A percentile compares a stretch with the other conserved stretches of the same genome.
phyloP scores from a whole-genome alignment of 2,329 filamentous ascomycete species.

The Cladosporium velox region DNA sequence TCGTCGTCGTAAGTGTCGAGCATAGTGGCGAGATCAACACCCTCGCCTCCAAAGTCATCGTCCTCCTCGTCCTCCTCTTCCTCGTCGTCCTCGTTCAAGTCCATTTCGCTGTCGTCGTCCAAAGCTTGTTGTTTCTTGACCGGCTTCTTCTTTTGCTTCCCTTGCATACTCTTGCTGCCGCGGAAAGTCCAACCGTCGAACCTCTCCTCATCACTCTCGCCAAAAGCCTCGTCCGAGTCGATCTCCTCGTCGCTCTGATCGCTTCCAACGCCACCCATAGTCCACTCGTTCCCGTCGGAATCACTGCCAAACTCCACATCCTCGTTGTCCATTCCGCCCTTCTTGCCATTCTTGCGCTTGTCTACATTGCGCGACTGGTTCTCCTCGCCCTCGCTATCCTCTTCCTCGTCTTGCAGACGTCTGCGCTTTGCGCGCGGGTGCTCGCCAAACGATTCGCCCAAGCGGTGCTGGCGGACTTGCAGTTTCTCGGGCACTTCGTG shows the following conservation, averaged over 20 bases:
- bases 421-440: constrained; percentile 46
- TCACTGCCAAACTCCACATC: constrained; percentile 75
- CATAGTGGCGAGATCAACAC: constrained; percentile 63
- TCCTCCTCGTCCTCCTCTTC: constrained; percentile 54
- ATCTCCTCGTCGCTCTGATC: constrained; percentile 69
- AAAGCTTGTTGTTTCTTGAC: constrained; percentile 37
- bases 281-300: constrained; percentile 84
- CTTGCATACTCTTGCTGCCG: constrained; percentile 57
- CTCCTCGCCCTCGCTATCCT: constrained; percentile 56
- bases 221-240: constrained; percentile 80
- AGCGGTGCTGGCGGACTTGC: constrained; percentile 58
- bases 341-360: constrained; percentile 38
- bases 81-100: constrained; percentile 49
- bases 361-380: constrained; percentile 25
- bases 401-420: constrained; percentile 47
- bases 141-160: constrained; percentile 51
- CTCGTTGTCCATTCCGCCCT: constrained; percentile 36
- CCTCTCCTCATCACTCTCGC: constrained; percentile 81
- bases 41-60: constrained; percentile 64
- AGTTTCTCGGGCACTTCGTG: constrained; percentile 54
- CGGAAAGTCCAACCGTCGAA: constrained; percentile 76
- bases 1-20: constrained; percentile 59
- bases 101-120: constrained; percentile 48
- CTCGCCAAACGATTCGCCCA: constrained; percentile 53
- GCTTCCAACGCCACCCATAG: constrained; percentile 65